Base-by-base conservation (phyloP, 129 eudicot genomes). In the Gnaphalium uliginosum region DNA sequence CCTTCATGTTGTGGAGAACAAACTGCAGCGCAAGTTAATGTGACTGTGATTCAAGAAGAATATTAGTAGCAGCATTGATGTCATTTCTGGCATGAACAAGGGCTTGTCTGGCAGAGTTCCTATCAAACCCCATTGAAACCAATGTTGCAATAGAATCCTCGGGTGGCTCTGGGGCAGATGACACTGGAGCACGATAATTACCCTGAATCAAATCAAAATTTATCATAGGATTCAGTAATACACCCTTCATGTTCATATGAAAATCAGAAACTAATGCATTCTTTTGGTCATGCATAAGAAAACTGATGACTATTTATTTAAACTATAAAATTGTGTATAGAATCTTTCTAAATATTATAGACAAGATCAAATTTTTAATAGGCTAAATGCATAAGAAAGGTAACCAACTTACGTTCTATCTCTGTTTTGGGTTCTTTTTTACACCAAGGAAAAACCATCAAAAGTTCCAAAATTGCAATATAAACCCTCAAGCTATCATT, bases 91-190 rank as follows among this genome's bases (percentile, higher is more conserved):
- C 93, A 26, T 81, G 97, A 61, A 88, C 77, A 71, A 93, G 98
- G 23, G 98, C 98, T 82, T 93, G 98, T 78, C 97, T 88, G 4
- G 98, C 98, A 0, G 93, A 83, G 72, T 80, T 86, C 76, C 92
- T 80, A n/a, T 90, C 98, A 58, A 93, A 93, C n/a, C 98, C 98
- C 98, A 93, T 93, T 54, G 98, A 88, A 69, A 93, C 96, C 14
- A 93, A 83, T 13, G 86, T 93, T 6, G 92, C 83, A 29, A 93
- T 79, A 1, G 90, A 88, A 62, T 90, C 97, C 86, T 88, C 97
- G 0, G 93, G 81, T 57, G 98, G 97, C 46, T 93, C 97, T 30
- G 26, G 30, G 30, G 83, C 46, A 22, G 95, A 81, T 66, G 83
- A 57, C 61, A 77, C 26, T 11, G 90, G 92, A 82, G 85, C 84